These are phyloP conservation scores for Castanopsis chinensis DNA, from an alignment of 306 rosid species.

Conservation along the genomic window DNA sequence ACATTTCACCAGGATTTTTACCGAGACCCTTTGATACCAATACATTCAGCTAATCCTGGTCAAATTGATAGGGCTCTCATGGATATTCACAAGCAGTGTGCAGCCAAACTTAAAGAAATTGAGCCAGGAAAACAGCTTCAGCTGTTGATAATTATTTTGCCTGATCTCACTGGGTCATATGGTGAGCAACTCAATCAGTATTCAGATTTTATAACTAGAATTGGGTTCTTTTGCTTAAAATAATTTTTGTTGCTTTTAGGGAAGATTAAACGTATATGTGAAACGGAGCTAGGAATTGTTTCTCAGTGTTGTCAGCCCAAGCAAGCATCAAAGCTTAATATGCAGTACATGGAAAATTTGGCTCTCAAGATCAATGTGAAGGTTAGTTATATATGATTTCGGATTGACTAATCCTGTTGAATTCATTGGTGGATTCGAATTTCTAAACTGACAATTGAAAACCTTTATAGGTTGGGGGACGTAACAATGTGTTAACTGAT, in stretches of 20 bases:
- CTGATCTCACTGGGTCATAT: slow-evolving; percentile 42
- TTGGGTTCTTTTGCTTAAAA: background rate
- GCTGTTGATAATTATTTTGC: slow-evolving; percentile 45
- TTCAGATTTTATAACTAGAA: background rate
- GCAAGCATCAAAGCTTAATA: slow-evolving; percentile 21
- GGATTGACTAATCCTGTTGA: background rate
- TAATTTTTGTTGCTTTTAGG: slow-evolving; percentile 20
- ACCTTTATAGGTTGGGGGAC: slow-evolving; percentile 61
- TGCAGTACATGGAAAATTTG: slow-evolving; percentile 48
- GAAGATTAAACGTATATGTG: slow-evolving; percentile 42
- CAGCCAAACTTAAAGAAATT: background rate
- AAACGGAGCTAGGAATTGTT: slow-evolving; percentile 56
- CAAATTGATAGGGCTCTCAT: slow-evolving; percentile 29
- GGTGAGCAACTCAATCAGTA: slow-evolving; percentile 24
- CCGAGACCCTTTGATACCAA: slow-evolving; percentile 22
- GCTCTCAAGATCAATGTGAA: slow-evolving; percentile 50
- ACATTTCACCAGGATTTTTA: slow-evolving; percentile 25
- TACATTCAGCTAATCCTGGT: background rate
- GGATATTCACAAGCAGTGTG: slow-evolving; percentile 13
- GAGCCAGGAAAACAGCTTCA: slow-evolving; percentile 21
- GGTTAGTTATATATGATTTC: slow-evolving; percentile 20
- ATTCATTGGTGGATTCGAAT: background rate
- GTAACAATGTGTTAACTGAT: slow-evolving; percentile 60
- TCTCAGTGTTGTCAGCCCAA: slow-evolving; percentile 54
- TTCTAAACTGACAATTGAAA: background rate